phyloP scores from a whole-genome alignment of 1,139 yeast genomes.

The Zhuliangozyma parablackwelliae region DNA sequence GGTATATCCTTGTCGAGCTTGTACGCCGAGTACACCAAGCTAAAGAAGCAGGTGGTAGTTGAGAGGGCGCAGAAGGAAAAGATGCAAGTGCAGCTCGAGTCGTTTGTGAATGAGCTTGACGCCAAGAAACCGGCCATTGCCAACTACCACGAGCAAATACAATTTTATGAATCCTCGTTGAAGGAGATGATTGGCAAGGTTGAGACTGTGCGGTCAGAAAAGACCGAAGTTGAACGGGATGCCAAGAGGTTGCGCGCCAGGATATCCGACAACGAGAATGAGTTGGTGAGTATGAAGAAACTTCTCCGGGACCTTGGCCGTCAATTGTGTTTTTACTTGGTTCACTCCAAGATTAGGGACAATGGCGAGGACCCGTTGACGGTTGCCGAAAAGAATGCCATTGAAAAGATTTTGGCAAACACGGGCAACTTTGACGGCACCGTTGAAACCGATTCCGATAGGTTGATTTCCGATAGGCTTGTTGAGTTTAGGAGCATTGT shows the following conservation, averaged over 20 bases:
- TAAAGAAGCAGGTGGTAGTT: conserved; percentile 63
- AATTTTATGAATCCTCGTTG: conserved; percentile 38
- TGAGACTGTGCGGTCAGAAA: conserved; percentile 35
- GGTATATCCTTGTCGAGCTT: conserved; percentile 66
- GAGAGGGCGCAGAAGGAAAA: conserved; percentile 71
- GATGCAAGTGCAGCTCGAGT: conserved; percentile 65
- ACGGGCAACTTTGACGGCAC: conserved; percentile 27
- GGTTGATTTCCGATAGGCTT: conserved; percentile 65
- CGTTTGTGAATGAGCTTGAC: conserved; percentile 73
- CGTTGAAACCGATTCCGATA: conserved; percentile 62
- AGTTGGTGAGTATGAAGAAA: conserved; percentile 43
- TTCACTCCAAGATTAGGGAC: conserved; percentile 59
- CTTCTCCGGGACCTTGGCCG: conserved; percentile 71
- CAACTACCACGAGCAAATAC: conserved; percentile 54
- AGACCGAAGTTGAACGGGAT: conserved; percentile 38
- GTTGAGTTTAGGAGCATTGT: conserved; percentile 62
- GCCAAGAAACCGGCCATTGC: conserved; percentile 74
- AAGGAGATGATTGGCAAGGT: conserved; percentile 38
- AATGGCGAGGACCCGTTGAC: conserved; percentile 53
- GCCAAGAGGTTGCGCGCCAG: conserved; percentile 26
- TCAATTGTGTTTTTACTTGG: conserved; percentile 70
- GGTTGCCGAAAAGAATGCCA: conserved; percentile 51
- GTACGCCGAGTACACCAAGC: conserved; percentile 60
- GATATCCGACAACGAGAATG: conserved; percentile 31
- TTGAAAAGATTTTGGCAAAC: conserved; percentile 40